Base-by-base conservation (phyloP, 768 basidiomycete genomes). In the Podaxis carcinomalis region DNA sequence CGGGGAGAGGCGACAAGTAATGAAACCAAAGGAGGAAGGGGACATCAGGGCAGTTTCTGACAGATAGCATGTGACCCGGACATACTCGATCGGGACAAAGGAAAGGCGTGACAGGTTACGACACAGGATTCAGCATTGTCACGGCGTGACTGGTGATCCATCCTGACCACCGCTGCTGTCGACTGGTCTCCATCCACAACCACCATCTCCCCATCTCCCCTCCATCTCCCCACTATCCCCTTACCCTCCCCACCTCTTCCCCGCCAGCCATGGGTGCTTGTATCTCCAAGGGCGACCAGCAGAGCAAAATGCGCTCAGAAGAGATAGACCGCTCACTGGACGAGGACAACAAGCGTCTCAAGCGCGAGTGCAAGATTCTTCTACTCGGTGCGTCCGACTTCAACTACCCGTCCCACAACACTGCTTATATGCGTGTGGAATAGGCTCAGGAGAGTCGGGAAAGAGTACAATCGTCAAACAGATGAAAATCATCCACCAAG, bases 401-500 rank as follows among this genome's bases (percentile, higher is more conserved):
- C 56, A 21, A 16, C 51, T 2, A 14, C 23, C 19, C 40, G 21
- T 13, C 25, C 49, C 6, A 19, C 49, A 5, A 14, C 5, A 5
- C 16, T 37, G 19, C 36, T 27, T 23, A 52, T 44, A 49, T 53
- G 14, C 51, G 3, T 3, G 32, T 39, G 13, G 5, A 35, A 25
- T 66, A 95, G 95, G 95, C 58, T 95, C 94, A 13, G 93, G 95
- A 67, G 94, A 96, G 77, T 92, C 90, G 0, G 96, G 95, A 5
- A 98, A 98, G 76, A 88, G 86, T 3, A 98, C 95, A 0, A 93
- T 98, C 65, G 94, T 97, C 37, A 98, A 98, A 72, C 95, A 98
- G 74, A 97, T 98, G 95, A 97, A 96, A 81, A 95, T 98, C 61
- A 95, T 98, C 52, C 92, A 98, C 72, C 92, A 96, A 72, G 86